Base-by-base conservation (phyloP, 2,329 filamentous ascomycete genomes). In the Fusarium denticulatum region DNA sequence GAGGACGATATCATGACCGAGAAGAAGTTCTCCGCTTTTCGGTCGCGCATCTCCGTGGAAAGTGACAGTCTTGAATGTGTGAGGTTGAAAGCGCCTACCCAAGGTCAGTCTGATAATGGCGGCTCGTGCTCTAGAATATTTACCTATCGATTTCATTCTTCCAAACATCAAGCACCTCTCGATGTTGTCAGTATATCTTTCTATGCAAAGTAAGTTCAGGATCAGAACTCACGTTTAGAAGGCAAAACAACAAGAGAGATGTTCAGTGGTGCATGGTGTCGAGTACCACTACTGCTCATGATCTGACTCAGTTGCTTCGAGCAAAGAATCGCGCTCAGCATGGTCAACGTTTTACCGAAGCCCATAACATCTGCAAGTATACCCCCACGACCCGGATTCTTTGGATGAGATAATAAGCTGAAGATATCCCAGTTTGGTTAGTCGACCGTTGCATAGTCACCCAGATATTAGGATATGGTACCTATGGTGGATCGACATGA, bases 281-380 rank as follows among this genome's bases (percentile, higher is more conserved):
- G 0, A n/a, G 3, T 0, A 0, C 2, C 1, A 1, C 16, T 12
- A 0, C 9, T 22, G 3, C 6, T 6, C 13, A 1, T 12, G 8
- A 0, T 12, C 1, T 13, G 2, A 0, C 0, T 4, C 0, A 47
- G 4, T 22, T 12, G 14, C 1, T 7, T 66, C 0, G 62, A 67
- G 28, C n/a, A 69, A 4, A 69, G 42, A 6, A 69, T 67, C 1
- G 62, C 62, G 5, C 30, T 45, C 0, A 69, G 2, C 49, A 62
- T 69, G 1, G 56, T 62, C 5, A 69, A 1, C 0, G 56, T 67
- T 1, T 69, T 69, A 0, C 62, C 63, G 0, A 69, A 43, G 5
- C 63, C 66, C 63, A 69, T 69, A 1, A 39, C 42, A 1, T 67
- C 66, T 20, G 62, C 66, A 0, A 69, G 42, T 24, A 69, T 69